Percentiles rank a stretch among this genome's conserved stretches.
Conservation (phyloP, 371 early-diverging fungal species). For the Syncephalastrum racemosum region DNA sequence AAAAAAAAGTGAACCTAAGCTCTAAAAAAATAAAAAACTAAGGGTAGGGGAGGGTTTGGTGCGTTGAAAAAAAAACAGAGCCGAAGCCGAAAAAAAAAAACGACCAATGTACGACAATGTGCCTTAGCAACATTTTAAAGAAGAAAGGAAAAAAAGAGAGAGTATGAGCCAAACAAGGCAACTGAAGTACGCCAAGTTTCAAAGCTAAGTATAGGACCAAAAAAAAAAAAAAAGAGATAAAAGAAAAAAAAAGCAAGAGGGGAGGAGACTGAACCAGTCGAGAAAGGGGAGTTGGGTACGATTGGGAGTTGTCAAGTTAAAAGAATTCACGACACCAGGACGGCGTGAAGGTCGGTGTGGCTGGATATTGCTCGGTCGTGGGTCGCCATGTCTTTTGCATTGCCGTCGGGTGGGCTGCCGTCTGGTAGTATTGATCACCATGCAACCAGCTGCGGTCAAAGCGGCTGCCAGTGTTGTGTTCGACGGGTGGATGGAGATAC, state of each 20-base stretch:
- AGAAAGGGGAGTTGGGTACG: background rate
- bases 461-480: background rate
- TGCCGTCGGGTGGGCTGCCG: slow-evolving; percentile 1
- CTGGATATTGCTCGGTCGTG: slow-evolving; percentile 4
- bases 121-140: no score
- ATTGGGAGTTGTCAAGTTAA: background rate
- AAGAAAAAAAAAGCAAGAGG: background rate
- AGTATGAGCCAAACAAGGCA: no score
- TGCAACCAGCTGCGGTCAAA: no score
- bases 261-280: background rate
- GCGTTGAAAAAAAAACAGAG: no score
- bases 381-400: background rate
- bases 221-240: slow-evolving; percentile 1
- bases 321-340: slow-evolving; percentile 6
- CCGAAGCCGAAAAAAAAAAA: background rate
- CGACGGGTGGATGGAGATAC: slow-evolving; percentile 3
- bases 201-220: background rate
- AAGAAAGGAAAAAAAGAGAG: no score
- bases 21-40: no score
- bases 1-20: background rate
- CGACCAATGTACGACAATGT: background rate
- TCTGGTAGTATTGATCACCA: background rate
- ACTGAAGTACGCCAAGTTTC: background rate
- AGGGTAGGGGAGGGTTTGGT: no score
- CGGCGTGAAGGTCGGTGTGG: slow-evolving; percentile 1